Evolutionary conservation across 768 basidiomycete genomes (phyloP).

Genomic region (Leccinum longicurvipes): DNA sequence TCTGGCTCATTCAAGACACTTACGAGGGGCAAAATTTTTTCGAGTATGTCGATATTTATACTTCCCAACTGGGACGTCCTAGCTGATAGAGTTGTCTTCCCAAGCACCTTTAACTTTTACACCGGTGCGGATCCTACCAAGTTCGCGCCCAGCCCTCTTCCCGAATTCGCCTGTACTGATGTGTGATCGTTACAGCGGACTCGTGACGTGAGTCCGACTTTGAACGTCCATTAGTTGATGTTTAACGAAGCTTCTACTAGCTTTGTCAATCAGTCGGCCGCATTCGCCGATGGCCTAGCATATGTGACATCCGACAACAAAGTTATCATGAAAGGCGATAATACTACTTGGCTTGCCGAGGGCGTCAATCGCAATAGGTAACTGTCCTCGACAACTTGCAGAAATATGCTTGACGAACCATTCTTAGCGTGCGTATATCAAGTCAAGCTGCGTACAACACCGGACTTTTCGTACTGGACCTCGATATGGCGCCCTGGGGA

Average conservation of each 20-base stretch:
- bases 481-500: conserved; percentile 83
- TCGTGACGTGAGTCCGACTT: conserved; percentile 56
- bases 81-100: conserved; percentile 4
- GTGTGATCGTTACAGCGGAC: conserved; percentile 46
- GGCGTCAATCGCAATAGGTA: conserved; percentile 65
- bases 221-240: background rate
- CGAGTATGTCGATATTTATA: conserved; percentile 46
- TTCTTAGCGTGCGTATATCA: conserved; percentile 69
- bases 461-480: conserved; percentile 82
- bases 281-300: conserved; percentile 51
- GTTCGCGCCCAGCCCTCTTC: conserved; percentile 25
- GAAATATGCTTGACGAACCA: background rate
- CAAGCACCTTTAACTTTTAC: conserved; percentile 60
- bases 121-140: conserved; percentile 63
- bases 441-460: conserved; percentile 62
- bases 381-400: background rate
- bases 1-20: conserved; percentile 68
- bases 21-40: conserved; percentile 69
- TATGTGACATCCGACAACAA: conserved; percentile 55
- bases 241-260: conserved; percentile 35
- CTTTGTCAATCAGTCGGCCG: conserved; percentile 55
- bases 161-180: conserved; percentile 12
- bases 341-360: conserved; percentile 50
- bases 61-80: background rate
- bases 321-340: conserved; percentile 76